Conservation (phyloP, 2,329 filamentous ascomycete species). For the Dothideomycetes sp. region DNA sequence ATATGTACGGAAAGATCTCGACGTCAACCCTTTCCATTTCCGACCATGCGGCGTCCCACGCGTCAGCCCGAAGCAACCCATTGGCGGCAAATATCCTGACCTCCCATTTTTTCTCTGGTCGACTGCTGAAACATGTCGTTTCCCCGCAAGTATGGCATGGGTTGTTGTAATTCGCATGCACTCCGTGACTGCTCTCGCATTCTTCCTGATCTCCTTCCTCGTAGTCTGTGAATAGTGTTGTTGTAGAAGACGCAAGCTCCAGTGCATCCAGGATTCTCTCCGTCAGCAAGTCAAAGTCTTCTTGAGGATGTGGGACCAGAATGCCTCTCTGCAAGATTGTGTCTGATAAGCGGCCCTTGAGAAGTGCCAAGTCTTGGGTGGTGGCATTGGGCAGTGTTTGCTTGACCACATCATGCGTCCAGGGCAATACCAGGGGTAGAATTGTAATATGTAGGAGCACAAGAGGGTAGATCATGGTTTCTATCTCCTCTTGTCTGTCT, state of each 20-base stretch:
- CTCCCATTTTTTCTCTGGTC: conserved; percentile 38
- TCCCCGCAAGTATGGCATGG: neutral
- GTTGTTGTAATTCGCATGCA: no score
- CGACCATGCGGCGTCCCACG: conserved; percentile 88
- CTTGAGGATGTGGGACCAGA: conserved; percentile 65
- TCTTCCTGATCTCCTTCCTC: no score
- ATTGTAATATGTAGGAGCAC: conserved; percentile 70
- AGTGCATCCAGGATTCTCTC: conserved; percentile 65
- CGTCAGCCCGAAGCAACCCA: conserved; percentile 80
- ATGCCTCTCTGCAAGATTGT: conserved; percentile 64
- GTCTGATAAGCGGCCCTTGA: conserved; percentile 61
- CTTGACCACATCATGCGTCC: conserved; percentile 42
- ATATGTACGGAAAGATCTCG: conserved; percentile 69
- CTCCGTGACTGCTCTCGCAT: no score
- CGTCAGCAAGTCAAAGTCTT: conserved; percentile 70
- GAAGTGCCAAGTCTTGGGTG: conserved; percentile 32
- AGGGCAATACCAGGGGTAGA: conserved; percentile 57
- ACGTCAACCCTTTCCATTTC: conserved; percentile 99
- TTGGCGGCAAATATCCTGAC: conserved; percentile 92
- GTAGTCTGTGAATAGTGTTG: no score
- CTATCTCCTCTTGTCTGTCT: conserved; percentile 3
- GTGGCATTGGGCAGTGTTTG: conserved; percentile 46
- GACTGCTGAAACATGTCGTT: neutral
- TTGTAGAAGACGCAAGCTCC: conserved; percentile 60
- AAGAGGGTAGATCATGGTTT: conserved; percentile 37